Percentiles rank a stretch among this genome's conserved stretches.
Evolutionary conservation across 257 asterid species (phyloP).

Genomic region (Solanum pinnatisectum): DNA sequence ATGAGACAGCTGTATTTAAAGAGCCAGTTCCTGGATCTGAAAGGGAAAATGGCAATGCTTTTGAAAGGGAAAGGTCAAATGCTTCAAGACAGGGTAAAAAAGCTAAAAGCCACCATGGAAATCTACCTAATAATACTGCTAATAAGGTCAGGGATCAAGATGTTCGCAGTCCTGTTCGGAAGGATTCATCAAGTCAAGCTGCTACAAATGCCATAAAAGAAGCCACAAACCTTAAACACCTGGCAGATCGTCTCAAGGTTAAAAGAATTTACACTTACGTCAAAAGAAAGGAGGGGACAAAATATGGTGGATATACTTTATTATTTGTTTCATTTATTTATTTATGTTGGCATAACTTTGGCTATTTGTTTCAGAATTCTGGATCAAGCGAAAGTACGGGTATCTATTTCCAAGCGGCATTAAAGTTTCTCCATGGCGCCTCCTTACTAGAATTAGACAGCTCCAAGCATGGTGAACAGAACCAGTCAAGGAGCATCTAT

Average conservation of each 20-base stretch:
- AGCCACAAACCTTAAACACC: constrained; percentile 90
- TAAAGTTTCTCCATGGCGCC: constrained; percentile 93
- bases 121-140: constrained; percentile 31
- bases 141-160: constrained; percentile 48
- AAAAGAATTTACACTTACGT: background rate
- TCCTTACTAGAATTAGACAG: constrained; percentile 74
- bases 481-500: constrained; percentile 69
- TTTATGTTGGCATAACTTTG: constrained; percentile 1
- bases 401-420: constrained; percentile 81
- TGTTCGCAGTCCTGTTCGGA: constrained; percentile 72
- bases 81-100: constrained; percentile 40
- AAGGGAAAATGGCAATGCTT: constrained; percentile 53
- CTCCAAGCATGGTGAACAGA: constrained; percentile 58
- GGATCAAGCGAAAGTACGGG: constrained; percentile 78
- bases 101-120: constrained; percentile 42
- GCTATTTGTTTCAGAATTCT: constrained; percentile 45
- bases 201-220: constrained; percentile 84
- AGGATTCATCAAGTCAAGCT: constrained; percentile 83
- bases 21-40: constrained; percentile 44
- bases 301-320: background rate
- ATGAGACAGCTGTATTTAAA: constrained; percentile 27
- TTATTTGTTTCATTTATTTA: constrained; percentile 7
- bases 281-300: background rate
- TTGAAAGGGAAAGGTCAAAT: constrained; percentile 32
- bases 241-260: constrained; percentile 96